These are phyloP conservation scores for Viridothelium virens DNA, from an alignment of 495 filamentous ascomycete genomes.

Conservation along the genomic window DNA sequence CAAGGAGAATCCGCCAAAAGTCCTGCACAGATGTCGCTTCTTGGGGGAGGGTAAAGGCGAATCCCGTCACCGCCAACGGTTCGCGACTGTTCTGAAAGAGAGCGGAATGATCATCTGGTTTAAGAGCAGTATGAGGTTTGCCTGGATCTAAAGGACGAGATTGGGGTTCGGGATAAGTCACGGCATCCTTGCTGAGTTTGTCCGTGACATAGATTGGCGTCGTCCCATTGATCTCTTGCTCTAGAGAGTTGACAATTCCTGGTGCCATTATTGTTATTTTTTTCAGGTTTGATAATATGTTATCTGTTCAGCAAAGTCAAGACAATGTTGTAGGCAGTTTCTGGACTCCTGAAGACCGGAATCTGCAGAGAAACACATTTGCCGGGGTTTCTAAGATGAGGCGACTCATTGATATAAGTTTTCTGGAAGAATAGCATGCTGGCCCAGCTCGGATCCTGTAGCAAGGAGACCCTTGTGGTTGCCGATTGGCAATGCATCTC, in stretches of 20 bases:
- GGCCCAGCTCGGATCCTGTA: not conserved
- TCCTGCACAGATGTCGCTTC: not conserved
- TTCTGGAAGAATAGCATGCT: not conserved
- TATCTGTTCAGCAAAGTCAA: not conserved
- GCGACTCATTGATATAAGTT: slow-evolving; percentile 5
- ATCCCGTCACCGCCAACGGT: not conserved
- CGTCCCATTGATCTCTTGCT: not conserved
- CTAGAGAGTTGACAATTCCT: not conserved
- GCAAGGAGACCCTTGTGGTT: not conserved
- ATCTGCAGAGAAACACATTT: not conserved
- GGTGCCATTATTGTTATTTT: not conserved
- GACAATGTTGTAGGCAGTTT: not conserved
- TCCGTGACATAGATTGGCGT: not conserved
- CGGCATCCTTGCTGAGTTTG: not conserved
- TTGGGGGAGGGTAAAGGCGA: not conserved
- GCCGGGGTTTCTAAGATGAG: not conserved
- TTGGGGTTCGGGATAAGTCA: not conserved
- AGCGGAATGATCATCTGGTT: not conserved
- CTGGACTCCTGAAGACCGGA: not conserved
- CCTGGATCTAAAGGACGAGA: not conserved
- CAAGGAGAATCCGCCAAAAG: not conserved
- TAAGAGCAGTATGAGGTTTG: not conserved
- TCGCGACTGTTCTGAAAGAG: not conserved
- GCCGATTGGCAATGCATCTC: not conserved
- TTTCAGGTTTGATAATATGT: not conserved